Base-by-base conservation (phyloP, 345 rosid genomes). In the Kandelia obovata region DNA sequence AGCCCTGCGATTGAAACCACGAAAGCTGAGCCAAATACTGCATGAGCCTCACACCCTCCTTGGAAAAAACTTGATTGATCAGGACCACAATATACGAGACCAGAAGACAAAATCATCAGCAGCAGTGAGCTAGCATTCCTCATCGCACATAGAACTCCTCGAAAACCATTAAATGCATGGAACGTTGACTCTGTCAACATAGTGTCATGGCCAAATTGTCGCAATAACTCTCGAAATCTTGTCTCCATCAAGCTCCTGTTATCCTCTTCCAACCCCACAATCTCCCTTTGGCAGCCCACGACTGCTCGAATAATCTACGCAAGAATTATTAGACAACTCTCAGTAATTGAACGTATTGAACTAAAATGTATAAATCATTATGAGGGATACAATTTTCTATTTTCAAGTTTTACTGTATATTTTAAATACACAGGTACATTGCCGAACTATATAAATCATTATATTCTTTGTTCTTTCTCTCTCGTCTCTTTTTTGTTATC, bases 131-230 rank as follows among this genome's bases (percentile, higher is more conserved):
- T 85, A 30, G 82, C 92, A 62, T 82, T 87, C 80, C 90, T 81
- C 83, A 83, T 88, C 47, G 96, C 95, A 70, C 85, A 82, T 5
- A 92, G 86, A 4, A 86, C 98, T 3, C 98, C 96, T 37, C 95
- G 79, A 27, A 92, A 92, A 3, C 98, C 96, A 65, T 84, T 84
- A 75, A 84, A 92, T 0, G 83, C 96, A 73, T 87, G 90, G 30
- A 82, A 51, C 71, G 74, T 82, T n/a, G 87, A 80, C 34, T 84
- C 84, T 32, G 66, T n/a, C 8, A 69, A 16, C 2, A 76, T 64
- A 51, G 37, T 77, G 26, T 80, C 71, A 31, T 77, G 73, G 10
- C 53, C 58, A 32, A 43, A 67, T 25, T 37, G 62, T 23, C 34
- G 26, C 16, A 27, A 53, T 27, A 67, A 20, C 17, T 61, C 71